These are phyloP conservation scores for Komagataella phaffii DNA, from an alignment of 805 yeast genomes.

Conservation along the genomic window DNA sequence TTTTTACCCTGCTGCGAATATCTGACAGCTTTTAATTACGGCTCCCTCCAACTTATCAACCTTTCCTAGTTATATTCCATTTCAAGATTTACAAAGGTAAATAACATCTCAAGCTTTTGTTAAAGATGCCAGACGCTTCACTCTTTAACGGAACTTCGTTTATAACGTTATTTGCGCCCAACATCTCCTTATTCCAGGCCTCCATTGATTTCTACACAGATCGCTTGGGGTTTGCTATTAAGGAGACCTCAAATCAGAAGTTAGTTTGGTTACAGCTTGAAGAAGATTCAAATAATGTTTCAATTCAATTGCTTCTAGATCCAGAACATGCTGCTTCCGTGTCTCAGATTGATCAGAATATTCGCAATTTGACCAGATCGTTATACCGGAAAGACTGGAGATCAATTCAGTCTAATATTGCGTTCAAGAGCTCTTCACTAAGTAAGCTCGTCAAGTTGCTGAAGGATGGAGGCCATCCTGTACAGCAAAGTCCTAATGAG, in stretches of 20 bases:
- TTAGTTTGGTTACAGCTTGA: conserved; percentile 18
- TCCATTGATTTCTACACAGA: conserved; percentile 46
- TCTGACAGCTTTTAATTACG: neutral
- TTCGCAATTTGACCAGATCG: conserved; percentile 14
- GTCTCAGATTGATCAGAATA: conserved; percentile 6
- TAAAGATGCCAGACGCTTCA: conserved; percentile 10
- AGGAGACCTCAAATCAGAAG: conserved; percentile 11
- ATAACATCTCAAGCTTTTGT: neutral
- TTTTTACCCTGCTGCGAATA: neutral
- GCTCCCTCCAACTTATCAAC: neutral
- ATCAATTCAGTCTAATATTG: conserved; percentile 26
- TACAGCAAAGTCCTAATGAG: conserved; percentile 59
- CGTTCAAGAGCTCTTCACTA: conserved; percentile 32
- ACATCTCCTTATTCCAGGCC: conserved; percentile 23
- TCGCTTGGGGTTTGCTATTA: conserved; percentile 23
- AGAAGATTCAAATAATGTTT: conserved; percentile 12
- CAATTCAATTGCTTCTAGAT: conserved; percentile 13
- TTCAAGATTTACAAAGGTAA: neutral
- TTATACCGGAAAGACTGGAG: conserved; percentile 32
- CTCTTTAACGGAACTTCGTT: conserved; percentile 45
- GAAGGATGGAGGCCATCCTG: conserved; percentile 16
- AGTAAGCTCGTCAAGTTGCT: conserved; percentile 22
- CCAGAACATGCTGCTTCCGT: conserved; percentile 12
- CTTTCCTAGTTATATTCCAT: neutral
- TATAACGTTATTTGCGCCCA: conserved; percentile 39